Conservation (phyloP, 2,329 filamentous ascomycete genomes). For the Aureobasidium sp. region DNA sequence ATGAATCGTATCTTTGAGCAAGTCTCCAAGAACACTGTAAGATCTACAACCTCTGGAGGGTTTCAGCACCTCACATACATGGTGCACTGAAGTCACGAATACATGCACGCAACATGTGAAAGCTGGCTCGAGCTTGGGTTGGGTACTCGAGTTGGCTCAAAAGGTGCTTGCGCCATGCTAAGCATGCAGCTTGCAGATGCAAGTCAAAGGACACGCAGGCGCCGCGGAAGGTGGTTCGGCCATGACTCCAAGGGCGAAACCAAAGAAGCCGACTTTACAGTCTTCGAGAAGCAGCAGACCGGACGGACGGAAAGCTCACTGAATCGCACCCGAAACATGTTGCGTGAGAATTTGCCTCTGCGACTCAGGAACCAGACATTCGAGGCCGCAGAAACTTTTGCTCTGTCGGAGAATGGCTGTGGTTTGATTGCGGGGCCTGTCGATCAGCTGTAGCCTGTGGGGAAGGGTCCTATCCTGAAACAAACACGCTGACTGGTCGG, state of each 20-base stretch:
- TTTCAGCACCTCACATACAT: background rate
- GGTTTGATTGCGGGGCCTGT: slow-evolving; percentile 10
- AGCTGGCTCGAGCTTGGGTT: background rate
- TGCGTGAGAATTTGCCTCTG: slow-evolving; percentile 1
- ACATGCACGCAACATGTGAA: slow-evolving; percentile 11
- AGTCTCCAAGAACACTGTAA: background rate
- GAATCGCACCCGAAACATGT: background rate
- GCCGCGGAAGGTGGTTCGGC: slow-evolving; percentile 6
- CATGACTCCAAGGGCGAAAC: background rate
- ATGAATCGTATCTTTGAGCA: background rate
- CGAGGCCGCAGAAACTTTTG: slow-evolving; percentile 7
- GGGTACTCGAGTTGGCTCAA: background rate
- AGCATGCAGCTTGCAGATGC: slow-evolving; percentile 6
- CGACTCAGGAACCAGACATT: slow-evolving; percentile 5
- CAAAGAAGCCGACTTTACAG: background rate
- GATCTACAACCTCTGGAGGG: background rate
- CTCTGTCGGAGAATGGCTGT: background rate
- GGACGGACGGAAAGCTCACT: background rate
- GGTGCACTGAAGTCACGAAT: slow-evolving; percentile 6
- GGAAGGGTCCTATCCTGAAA: slow-evolving; percentile 13
- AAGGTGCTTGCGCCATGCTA: slow-evolving; percentile 2
- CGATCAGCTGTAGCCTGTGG: background rate
- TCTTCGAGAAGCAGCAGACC: background rate
- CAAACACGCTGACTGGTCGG: slow-evolving; percentile 4
- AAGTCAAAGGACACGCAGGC: background rate